Conservation (phyloP, 805 yeast species). For the Wickerhamiella spandovensis region DNA sequence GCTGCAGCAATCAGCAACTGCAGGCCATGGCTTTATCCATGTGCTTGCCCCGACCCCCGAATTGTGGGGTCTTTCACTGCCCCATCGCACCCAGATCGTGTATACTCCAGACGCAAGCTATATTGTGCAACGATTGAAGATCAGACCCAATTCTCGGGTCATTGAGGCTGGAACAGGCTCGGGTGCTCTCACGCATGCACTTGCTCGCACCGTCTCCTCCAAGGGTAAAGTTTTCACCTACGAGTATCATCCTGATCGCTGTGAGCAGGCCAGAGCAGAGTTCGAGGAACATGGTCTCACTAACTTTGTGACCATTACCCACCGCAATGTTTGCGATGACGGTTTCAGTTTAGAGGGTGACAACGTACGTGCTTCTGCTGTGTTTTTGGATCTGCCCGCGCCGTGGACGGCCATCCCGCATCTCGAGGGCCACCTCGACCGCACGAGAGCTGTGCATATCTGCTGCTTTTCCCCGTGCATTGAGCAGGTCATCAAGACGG, state of each 20-base stretch:
- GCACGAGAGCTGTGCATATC: conserved; percentile 43
- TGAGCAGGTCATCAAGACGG: conserved; percentile 86
- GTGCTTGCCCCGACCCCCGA: conserved; percentile 87
- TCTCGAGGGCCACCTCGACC: conserved; percentile 31
- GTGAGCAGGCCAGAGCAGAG: conserved; percentile 62
- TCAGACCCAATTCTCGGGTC: conserved; percentile 61
- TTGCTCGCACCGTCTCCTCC: conserved; percentile 60
- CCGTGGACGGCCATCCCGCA: conserved; percentile 94
- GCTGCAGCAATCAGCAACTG: conserved; percentile 56
- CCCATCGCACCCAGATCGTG: conserved; percentile 95
- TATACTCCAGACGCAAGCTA: conserved; percentile 92
- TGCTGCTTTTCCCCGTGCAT: conserved; percentile 98
- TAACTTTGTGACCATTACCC: conserved; percentile 54
- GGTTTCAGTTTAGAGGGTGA: conserved; percentile 45
- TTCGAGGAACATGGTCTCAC: conserved; percentile 57
- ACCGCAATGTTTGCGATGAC: conserved; percentile 80
- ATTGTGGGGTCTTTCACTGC: conserved; percentile 88
- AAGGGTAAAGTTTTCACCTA: conserved; percentile 64
- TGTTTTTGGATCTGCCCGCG: conserved; percentile 86
- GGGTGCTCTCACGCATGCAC: conserved; percentile 87
- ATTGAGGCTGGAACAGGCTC: conserved; percentile 98
- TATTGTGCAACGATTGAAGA: conserved; percentile 67
- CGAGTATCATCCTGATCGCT: conserved; percentile 85
- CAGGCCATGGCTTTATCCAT: conserved; percentile 69
- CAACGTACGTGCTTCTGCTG: conserved; percentile 39